These are phyloP conservation scores for Pythium folliculosum DNA, from an alignment of 352 stramenopile genomes.

Conservation along the genomic window DNA sequence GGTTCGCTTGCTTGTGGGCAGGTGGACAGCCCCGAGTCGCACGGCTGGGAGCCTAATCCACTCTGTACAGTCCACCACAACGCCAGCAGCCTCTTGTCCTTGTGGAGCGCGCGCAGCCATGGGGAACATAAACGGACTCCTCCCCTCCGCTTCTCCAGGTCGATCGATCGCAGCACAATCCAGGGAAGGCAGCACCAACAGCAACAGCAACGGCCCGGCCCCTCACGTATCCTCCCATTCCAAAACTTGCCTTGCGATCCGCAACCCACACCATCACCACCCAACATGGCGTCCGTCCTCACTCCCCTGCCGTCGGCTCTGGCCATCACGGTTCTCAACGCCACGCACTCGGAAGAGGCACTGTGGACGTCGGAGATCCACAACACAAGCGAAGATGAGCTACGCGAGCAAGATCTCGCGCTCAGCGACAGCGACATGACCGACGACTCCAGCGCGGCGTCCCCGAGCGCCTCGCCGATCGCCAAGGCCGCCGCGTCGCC, in stretches of 20 bases:
- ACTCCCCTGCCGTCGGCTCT: not conserved
- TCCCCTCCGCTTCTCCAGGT: too few species aligned
- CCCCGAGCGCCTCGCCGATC: too few species aligned
- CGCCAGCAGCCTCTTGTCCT: not conserved
- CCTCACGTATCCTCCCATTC: not conserved
- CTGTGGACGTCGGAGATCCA: too few species aligned
- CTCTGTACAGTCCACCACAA: not conserved
- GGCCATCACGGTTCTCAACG: not conserved
- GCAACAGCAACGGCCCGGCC: not conserved
- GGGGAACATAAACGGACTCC: too few species aligned
- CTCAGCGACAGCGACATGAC: not conserved
- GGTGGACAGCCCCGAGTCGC: not conserved
- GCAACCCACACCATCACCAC: not conserved
- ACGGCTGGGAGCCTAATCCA: not conserved
- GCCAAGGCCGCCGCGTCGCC: too few species aligned
- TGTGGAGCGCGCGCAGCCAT: not conserved
- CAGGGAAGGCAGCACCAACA: too few species aligned
- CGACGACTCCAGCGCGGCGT: not conserved
- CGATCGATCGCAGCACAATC: too few species aligned
- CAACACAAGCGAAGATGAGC: not conserved
- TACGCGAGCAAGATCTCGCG: not conserved
- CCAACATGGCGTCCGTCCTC: not conserved
- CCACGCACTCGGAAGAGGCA: too few species aligned
- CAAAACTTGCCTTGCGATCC: not conserved
- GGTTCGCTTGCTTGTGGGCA: not conserved